Evolutionary conservation across 257 asterid species (phyloP), one percentile per base, ranked within the genome.

Genomic region (Primulina huaijiensis): DNA sequence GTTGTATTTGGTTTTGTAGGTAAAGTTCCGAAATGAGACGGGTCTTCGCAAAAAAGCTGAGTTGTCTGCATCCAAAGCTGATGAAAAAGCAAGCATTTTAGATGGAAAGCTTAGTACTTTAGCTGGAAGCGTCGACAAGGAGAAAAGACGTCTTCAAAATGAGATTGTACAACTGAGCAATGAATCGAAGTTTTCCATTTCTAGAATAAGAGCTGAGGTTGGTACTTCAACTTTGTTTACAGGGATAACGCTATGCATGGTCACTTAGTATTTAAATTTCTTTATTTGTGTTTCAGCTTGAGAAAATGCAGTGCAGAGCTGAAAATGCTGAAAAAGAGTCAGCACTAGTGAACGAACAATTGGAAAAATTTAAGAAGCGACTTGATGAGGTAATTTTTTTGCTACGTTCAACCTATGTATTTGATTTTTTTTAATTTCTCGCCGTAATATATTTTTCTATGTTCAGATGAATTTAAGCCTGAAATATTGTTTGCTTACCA

Each of bases 261-360:
- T 61, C 72, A 64, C 60, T 52, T 63, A 46, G 46, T 61, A 64
- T 77, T 76, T 72, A 56, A 72, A 55, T 40, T 70, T 71, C 63
- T 34, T 20, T 43, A 64, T 53, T 38, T 77, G 77, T 70, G 64
- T 21, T 67, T 67, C 83, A 91, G 97, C 92, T 94, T 68, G 97
- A 94, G 85, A 89, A 73, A 85, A 86, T 87, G 92, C 96, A 85
- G 77, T 80, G 78, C 64, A 87, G 91, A 79, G 99, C 97, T 77
- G 78, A 72, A 74, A 87, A 79, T 84, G 92, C 99, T 17, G 97
- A 94, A 82, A 78, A 84, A 67, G 97, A 89, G 86, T 84, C 97
- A 0, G 80, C 67, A 63, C 63, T 85, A 55, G 75, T 94, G 80
- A 84, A 80, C 79, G 84, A 80, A 68, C 97, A 89, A 82, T 61